Evolutionary conservation across 2,329 filamentous ascomycete species (phyloP), one percentile per base, ranked within the genome.

Genomic region (Fusarium newnesense): DNA sequence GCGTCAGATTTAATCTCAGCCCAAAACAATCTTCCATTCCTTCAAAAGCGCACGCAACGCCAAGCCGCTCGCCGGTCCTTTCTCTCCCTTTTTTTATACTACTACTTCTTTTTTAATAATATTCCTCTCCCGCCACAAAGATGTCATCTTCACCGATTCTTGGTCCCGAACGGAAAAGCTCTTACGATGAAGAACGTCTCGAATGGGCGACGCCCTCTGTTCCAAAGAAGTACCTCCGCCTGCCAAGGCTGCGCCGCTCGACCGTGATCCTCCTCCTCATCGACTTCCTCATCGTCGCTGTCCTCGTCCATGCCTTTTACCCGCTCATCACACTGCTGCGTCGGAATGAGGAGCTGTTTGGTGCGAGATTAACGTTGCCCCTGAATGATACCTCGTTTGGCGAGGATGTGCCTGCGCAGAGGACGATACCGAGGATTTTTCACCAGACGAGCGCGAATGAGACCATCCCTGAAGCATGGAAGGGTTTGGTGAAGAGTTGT

Each of bases 361-460:
- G 69, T 32, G 70, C 78, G 40, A 75, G 70, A 11, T 73, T 81
- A 53, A 69, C 57, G 4, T 63, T 79, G 60, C 34, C 59, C 32
- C 81, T 92, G 92, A 78, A 91, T 93, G 64, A 91, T 93, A 83
- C 90, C 91, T 79, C 92, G 90, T 21, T 61, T 30, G 37, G 9
- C n/a, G 28, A 56, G 54, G 54, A 58, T 28, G 7, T 65, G 7
- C 92, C 92, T 80, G 89, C 87, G 77, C 93, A 93, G 78, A 88
- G 91, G 65, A 89, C 87, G 65, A 91, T 94, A 54, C 93, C 93
- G 58, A 92, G 92, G 81, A 94, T 94, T 77, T 92, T 94, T 44
- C 92, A 94, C 83, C 92, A 94, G 79, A 93, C 92, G 10, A 92
- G 91, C 81, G 88, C 88, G 77, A 94, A 93, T 79, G 88, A 91